phyloP scores from a whole-genome alignment of 805 yeast species.

The Maudiozyma barnettii region DNA sequence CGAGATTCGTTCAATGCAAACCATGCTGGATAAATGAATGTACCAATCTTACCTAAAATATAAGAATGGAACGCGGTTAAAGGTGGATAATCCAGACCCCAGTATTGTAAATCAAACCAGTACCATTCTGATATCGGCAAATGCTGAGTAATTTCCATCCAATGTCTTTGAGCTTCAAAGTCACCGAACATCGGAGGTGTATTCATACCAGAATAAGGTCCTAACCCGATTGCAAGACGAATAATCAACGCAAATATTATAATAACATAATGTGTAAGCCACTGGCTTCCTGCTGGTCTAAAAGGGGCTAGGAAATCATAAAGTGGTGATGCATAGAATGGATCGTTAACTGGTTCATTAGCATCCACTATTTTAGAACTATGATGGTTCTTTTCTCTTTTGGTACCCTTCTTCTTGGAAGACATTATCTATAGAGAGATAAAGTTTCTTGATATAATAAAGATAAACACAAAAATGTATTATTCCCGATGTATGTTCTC shows the following conservation, averaged over 20 bases:
- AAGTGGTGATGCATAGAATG: slow-evolving; percentile 53
- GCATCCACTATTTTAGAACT: neutral
- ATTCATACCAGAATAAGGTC: slow-evolving; percentile 69
- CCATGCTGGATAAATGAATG: slow-evolving; percentile 58
- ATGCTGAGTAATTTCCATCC: slow-evolving; percentile 86
- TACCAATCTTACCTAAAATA: slow-evolving; percentile 65
- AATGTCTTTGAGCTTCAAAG: slow-evolving; percentile 95
- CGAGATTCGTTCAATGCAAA: slow-evolving; percentile 64
- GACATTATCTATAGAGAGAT: neutral
- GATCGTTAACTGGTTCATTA: slow-evolving; percentile 11
- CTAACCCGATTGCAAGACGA: slow-evolving; percentile 79
- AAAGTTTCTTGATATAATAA: too few species aligned
- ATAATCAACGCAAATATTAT: slow-evolving; percentile 64
- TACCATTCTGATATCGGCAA: slow-evolving; percentile 78
- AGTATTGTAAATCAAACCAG: slow-evolving; percentile 76
- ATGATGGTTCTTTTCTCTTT: neutral
- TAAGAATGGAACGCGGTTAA: slow-evolving; percentile 90
- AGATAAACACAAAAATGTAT: too few species aligned
- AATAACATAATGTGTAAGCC: slow-evolving; percentile 78
- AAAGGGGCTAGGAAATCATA: slow-evolving; percentile 73
- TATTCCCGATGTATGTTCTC: too few species aligned
- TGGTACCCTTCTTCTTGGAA: neutral
- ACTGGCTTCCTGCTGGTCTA: slow-evolving; percentile 74
- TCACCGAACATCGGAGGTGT: slow-evolving; percentile 84
- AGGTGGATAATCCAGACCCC: slow-evolving; percentile 98